Evolutionary conservation across 164 flowering plant genomes (phyloP).

Genomic region (Houttuynia cordata): DNA sequence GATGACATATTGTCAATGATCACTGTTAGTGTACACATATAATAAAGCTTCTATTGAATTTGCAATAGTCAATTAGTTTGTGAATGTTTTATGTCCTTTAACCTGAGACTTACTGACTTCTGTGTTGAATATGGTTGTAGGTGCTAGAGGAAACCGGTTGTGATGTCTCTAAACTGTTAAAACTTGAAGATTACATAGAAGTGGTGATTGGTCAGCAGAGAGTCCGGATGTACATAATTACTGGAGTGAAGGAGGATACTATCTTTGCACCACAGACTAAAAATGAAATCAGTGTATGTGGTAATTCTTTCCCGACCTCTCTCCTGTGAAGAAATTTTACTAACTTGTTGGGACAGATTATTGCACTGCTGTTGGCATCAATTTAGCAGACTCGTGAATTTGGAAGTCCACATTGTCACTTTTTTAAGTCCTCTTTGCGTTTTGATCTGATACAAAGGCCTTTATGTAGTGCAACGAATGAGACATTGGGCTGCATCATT

Average conservation of each 20-base stretch:
- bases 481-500: neutral
- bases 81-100: neutral
- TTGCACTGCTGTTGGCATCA: no score
- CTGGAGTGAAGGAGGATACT: constrained; percentile 84
- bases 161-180: constrained; percentile 58
- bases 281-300: constrained; percentile 94
- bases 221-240: constrained; percentile 74
- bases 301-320: no score
- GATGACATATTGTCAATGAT: no score
- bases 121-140: constrained; percentile 28
- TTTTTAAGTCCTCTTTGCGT: neutral
- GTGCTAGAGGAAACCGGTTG: constrained; percentile 94
- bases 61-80: no score
- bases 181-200: constrained; percentile 72
- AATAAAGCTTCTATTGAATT: no score
- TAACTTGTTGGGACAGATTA: no score
- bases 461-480: neutral
- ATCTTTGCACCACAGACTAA: constrained; percentile 93
- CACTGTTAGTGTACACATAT: no score
- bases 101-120: neutral
- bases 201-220: constrained; percentile 76
- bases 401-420: neutral
- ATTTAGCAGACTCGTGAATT: no score
- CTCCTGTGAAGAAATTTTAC: neutral
- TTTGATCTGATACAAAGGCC: neutral